Evolutionary conservation across 2,329 filamentous ascomycete species (phyloP), one percentile per base, ranked within the genome.

Genomic region (Neofusicoccum ribis): DNA sequence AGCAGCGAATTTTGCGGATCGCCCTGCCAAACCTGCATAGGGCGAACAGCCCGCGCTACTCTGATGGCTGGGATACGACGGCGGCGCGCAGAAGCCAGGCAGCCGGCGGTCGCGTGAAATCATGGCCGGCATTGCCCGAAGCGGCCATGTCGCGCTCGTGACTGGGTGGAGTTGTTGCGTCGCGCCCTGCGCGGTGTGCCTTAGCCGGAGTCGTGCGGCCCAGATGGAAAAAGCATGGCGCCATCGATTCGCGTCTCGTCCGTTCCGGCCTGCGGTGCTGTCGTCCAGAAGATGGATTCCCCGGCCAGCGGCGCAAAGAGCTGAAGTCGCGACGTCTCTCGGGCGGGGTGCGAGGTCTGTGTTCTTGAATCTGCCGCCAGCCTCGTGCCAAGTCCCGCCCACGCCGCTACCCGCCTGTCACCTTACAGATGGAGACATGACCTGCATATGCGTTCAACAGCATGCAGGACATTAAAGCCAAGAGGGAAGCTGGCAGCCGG

Each of bases 1-100:
- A 60, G 56, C 56, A 49, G 56, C 41, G 41, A 60, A 49, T 47
- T 59, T 47, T 27, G 56, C 56, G n/a, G 56, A 47, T 37, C 56
- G 41, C n/a, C 11, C 15, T 14, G 11, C 23, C 27, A 14, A 23
- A 12, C 41, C 43, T 60, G 56, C 56, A 54, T 39, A 15, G 31
- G 56, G 17, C 54, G 23, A 47, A n/a, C 20, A 27, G 5, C n/a
- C 20, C 36, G 51, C 20, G 39, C 17, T 43, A 34, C 56, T 39
- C 8, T 23, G 56, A 52, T 34, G 17, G 44, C 54, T 34, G 39
- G 14, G 54, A 44, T 58, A 39, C 39, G 37, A 34, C 39, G 6
- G 23, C 34, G 50, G 50, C n/a, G 23, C 9, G n/a, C 5, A 36
- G 9, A 23, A 31, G 5, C 31, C 50, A 54, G 34, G 31, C 4